A percentile compares a stretch with the other conserved stretches of the same genome.
These are phyloP conservation scores for Cydonia oblonga DNA, from an alignment of 331 rosid genomes.

Conservation along the genomic window DNA sequence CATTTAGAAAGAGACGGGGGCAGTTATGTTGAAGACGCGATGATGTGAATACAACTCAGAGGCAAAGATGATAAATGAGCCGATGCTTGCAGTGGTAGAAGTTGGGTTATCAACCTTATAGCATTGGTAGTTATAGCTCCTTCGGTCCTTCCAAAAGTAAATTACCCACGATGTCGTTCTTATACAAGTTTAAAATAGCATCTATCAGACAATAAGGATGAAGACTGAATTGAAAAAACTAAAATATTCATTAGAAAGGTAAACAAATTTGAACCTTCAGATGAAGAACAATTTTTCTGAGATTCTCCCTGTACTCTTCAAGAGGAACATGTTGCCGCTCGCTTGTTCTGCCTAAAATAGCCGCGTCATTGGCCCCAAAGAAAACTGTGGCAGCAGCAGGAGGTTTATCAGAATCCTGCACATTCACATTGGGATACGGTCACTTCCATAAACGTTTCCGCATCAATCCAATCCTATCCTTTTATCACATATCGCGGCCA, in stretches of 20 bases:
- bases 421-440: not conserved
- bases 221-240: not conserved
- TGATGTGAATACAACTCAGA: not conserved
- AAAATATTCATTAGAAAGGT: not conserved
- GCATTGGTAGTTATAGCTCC: not conserved
- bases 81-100: not conserved
- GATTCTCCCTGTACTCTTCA: constrained; percentile 65
- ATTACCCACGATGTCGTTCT: not conserved
- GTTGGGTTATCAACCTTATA: not conserved
- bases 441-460: not conserved
- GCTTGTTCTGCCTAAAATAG: constrained; percentile 53
- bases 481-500: not conserved
- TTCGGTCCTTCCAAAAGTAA: not conserved
- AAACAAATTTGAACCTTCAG: constrained; percentile 47
- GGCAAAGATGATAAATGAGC: not conserved
- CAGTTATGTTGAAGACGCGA: not conserved
- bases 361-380: constrained; percentile 94
- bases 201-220: not conserved
- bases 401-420: constrained; percentile 45
- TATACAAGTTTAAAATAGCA: not conserved
- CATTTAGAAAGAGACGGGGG: not conserved
- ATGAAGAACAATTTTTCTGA: constrained; percentile 53
- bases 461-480: not conserved
- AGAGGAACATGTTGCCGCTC: constrained; percentile 72
- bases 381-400: constrained; percentile 66